Evolutionary conservation across 2,329 filamentous ascomycete genomes (phyloP), one percentile per base, ranked within the genome.

Genomic region (Colletotrichum plurivorum): DNA sequence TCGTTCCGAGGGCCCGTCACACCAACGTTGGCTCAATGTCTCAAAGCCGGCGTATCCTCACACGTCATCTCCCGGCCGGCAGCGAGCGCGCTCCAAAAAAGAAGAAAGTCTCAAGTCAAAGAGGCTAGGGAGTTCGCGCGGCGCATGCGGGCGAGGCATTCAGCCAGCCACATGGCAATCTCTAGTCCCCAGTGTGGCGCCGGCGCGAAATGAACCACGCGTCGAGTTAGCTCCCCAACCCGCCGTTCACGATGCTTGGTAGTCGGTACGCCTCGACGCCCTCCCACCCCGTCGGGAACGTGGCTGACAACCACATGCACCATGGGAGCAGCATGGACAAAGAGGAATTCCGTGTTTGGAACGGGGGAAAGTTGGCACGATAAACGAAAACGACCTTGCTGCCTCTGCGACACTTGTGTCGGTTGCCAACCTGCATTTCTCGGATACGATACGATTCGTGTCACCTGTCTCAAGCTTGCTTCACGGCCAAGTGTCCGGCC

Each of bases 121-220:
- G 31, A 36, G 57, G 41, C 18, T 60, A 60, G 52, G 6, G 5
- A 60, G 57, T 10, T 52, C 57, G 52, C 46, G 41, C 4, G 18
- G 20, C 41, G 15, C 2, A 51, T 18, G 16, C 22, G 45, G 51
- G 18, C 22, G 16, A 39, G 18, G 45, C 16, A 10, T 51, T 25
- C 57, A 60, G 57, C 57, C 46, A 60, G 57, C 57, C 57, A 57
- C 54, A 57, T 57, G 54, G 54, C 20, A 4, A 27, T 22, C 45
- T 15, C 25, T 27, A 36, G 43, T 36, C 54, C 16, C 18, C 15
- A 57, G 20, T 46, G 36, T 27, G 54, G 27, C 22, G 15, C 15
- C 22, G 41, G 20, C 22, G 54, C 25, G 18, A 52, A 52, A 52
- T 52, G 48, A 52, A 20, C 48, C 46, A 49, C 13, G 13, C 41